Evolutionary conservation across 768 basidiomycete species (phyloP), one percentile per base, ranked within the genome.

Genomic region (Clathrus columnatus): DNA sequence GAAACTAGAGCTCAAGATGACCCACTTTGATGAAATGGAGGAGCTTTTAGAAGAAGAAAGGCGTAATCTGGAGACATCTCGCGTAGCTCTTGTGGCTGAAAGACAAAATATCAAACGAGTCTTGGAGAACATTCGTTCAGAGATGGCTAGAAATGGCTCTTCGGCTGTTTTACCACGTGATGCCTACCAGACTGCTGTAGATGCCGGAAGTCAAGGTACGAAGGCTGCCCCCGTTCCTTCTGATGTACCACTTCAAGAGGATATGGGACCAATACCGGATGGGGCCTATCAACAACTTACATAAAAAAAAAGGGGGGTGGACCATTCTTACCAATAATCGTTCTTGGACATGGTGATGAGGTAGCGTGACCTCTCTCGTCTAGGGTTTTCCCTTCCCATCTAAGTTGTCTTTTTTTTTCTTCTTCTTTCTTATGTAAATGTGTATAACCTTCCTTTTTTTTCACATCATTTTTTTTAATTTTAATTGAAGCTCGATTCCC

Each of bases 1-100:
- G 48, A 98, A 98, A 69, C 82, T 98, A 32, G 94, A 97, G 65
- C 74, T 95, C 52, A 98, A 99, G 76, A 89, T 93, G 83, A 71
- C 80, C 1, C 90, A 94, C 67, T 97, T 98, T 64, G 96, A 97
- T 67, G 85, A 91, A 68, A 74, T 99, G 56, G 96, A 99, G 67
- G 86, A 88, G 48, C 72, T 92, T 7, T 73, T 99, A 50, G 96
- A 98, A 67, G 85, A 91, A 51, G 96, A 99, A 69, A 79, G 92
- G 54, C 79, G 86, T 59, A 75, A 81, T 30, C 70, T 99, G 44
- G 96, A 99, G 74, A 82, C 83, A 47, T 83, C 87, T 20, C 79
- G 89, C 53, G 76, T 90, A 70, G 78, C 82, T 36, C 72, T 98
- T 42, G 82, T 90, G 52, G 84, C 78, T 62, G 95, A 98, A 65